Conservation (phyloP, 2,329 filamentous ascomycete species). For the Spiromastix sp. region DNA sequence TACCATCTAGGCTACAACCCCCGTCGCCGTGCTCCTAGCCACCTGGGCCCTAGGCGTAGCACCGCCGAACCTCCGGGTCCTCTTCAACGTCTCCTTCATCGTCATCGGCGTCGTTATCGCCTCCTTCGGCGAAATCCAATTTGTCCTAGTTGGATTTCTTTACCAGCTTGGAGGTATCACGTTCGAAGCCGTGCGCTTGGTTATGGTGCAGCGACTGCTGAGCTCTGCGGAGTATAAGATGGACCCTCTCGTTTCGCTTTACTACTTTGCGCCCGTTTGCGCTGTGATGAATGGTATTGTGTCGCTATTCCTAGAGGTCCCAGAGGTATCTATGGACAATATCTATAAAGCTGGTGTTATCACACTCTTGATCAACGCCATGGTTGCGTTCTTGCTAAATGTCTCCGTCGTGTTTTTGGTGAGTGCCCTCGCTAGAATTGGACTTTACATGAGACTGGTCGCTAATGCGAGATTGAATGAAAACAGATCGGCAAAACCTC, state of each 20-base stretch:
- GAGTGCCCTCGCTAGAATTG: conserved; percentile 28
- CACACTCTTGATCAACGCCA: conserved; percentile 62
- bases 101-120: conserved; percentile 91
- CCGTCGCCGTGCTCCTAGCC: conserved; percentile 81
- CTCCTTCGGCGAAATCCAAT: conserved; percentile 90
- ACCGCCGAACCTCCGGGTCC: conserved; percentile 71
- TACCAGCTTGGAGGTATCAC: conserved; percentile 66
- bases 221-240: conserved; percentile 72
- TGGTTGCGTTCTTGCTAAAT: conserved; percentile 70
- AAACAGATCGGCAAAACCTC: conserved; percentile 76
- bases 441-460: not conserved
- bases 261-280: conserved; percentile 83
- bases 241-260: conserved; percentile 78
- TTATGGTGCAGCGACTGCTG: conserved; percentile 78
- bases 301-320: conserved; percentile 58
- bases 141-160: conserved; percentile 54
- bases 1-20: conserved; percentile 66
- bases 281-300: conserved; percentile 68
- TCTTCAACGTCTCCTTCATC: conserved; percentile 89
- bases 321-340: conserved; percentile 54
- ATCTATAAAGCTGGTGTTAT: conserved; percentile 55
- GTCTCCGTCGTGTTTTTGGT: conserved; percentile 79
- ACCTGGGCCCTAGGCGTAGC: conserved; percentile 82
- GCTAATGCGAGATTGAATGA: not conserved
- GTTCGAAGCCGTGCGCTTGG: conserved; percentile 70